These are phyloP conservation scores for Pichia sp. DNA, from an alignment of 1,139 yeast genomes.

Conservation along the genomic window DNA sequence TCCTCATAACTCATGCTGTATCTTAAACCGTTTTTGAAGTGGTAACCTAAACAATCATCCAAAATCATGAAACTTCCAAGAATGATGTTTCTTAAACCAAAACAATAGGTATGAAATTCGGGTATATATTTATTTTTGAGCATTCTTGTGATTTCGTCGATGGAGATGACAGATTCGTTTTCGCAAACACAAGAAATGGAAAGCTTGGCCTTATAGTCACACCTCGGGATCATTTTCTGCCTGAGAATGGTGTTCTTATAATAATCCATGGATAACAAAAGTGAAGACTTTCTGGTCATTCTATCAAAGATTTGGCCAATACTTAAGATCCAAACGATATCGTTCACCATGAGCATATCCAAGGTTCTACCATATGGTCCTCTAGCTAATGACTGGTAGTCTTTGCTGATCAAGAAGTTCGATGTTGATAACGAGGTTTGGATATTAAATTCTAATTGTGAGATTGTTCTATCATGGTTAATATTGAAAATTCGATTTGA, in stretches of 20 bases:
- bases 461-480: no score
- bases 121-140: slow-evolving; percentile 11
- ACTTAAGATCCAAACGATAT: background rate
- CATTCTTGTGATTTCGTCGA: slow-evolving; percentile 7
- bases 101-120: slow-evolving; percentile 2
- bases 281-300: slow-evolving; percentile 7
- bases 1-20: slow-evolving; percentile 9
- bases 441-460: no score
- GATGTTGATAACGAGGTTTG: no score
- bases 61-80: slow-evolving; percentile 10
- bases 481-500: no score
- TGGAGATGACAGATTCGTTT: slow-evolving; percentile 7
- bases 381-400: background rate
- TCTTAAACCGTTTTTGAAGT: slow-evolving; percentile 16
- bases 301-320: slow-evolving; percentile 8
- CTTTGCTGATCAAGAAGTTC: background rate
- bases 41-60: slow-evolving; percentile 14
- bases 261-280: slow-evolving; percentile 10
- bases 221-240: slow-evolving; percentile 9
- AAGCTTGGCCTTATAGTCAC: slow-evolving; percentile 5
- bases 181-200: slow-evolving; percentile 10
- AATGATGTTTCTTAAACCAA: background rate
- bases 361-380: background rate
- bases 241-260: slow-evolving; percentile 12
- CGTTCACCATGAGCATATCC: slow-evolving; percentile 1